Conservation (phyloP, 2,329 filamentous ascomycete genomes). For the Ophiostoma piceae region DNA sequence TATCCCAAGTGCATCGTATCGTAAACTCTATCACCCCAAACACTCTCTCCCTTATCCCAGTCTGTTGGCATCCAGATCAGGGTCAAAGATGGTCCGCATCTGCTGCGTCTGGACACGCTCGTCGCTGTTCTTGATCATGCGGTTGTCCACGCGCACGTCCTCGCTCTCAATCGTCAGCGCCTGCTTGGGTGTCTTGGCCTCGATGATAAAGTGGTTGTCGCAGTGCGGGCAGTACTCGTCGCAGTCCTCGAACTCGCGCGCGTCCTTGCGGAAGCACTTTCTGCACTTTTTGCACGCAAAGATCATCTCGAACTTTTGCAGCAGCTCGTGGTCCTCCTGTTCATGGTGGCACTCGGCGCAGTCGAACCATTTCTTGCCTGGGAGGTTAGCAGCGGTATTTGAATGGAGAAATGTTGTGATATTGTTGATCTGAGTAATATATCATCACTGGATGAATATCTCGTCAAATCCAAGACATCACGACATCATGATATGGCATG, state of each 20-base stretch:
- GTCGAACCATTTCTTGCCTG: constrained; percentile 97
- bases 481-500: too few species aligned
- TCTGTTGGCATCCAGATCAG: constrained; percentile 67
- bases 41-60: constrained; percentile 52
- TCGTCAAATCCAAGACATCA: not conserved
- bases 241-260: constrained; percentile 84
- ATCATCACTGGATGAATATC: too few species aligned
- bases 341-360: constrained; percentile 92
- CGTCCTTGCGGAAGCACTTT: constrained; percentile 95
- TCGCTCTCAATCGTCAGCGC: constrained; percentile 84
- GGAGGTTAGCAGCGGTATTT: not conserved
- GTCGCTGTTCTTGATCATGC: constrained; percentile 78
- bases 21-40: not conserved
- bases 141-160: constrained; percentile 75
- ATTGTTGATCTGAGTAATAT: not conserved
- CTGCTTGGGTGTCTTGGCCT: constrained; percentile 78
- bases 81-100: constrained; percentile 65
- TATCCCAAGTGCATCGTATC: not conserved
- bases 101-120: constrained; percentile 63
- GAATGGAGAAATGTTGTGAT: not conserved
- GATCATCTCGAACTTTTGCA: constrained; percentile 77
- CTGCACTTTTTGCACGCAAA: constrained; percentile 99
- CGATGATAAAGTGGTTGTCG: constrained; percentile 96
- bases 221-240: constrained; percentile 99
- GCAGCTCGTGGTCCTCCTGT: constrained; percentile 67